These are phyloP conservation scores for Fusarium floridanum DNA, from an alignment of 2,329 filamentous ascomycete genomes.

Conservation along the genomic window DNA sequence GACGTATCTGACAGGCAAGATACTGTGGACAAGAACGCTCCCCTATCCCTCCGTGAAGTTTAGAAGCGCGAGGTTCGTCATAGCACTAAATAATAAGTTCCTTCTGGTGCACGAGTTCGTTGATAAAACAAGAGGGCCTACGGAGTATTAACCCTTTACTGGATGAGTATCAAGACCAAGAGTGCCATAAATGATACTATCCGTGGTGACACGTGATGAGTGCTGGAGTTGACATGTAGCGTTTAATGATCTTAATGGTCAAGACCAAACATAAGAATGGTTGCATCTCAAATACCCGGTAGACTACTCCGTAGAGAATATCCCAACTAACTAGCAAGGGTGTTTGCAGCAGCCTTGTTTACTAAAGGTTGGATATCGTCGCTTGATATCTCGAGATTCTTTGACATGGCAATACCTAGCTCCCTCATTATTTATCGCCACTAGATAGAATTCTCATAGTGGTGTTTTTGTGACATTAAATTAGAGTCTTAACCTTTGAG, in stretches of 20 bases:
- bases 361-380: background rate
- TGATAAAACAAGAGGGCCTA: background rate
- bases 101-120: background rate
- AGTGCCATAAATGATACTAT: background rate
- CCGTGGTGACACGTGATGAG: background rate
- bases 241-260: background rate
- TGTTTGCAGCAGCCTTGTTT: background rate
- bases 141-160: no score
- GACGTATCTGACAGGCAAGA: background rate
- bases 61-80: background rate
- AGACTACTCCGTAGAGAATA: background rate
- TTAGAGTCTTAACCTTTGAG: conserved; percentile 3
- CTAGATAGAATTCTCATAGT: background rate
- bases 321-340: background rate
- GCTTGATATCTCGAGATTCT: background rate
- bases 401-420: no score
- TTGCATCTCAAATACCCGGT: background rate
- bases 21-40: background rate
- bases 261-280: background rate
- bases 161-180: background rate
- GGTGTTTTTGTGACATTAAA: background rate
- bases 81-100: background rate
- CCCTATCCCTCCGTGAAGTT: background rate
- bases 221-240: background rate
- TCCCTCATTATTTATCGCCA: background rate